Base-by-base conservation (phyloP, 2,329 filamentous ascomycete genomes). In the Coniella vitis region DNA sequence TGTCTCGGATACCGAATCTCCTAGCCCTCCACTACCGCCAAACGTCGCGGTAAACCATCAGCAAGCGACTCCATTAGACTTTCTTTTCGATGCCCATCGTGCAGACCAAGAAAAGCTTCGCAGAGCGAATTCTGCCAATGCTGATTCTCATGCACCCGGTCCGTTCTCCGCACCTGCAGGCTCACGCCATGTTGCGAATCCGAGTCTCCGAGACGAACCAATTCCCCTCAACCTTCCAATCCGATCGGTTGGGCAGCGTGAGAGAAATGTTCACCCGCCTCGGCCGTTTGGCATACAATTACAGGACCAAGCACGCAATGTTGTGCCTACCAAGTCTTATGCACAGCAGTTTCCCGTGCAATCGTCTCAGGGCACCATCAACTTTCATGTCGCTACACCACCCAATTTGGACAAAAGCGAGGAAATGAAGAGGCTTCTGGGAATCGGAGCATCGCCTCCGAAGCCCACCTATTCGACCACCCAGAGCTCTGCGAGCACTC, bases 1-100 rank as follows among this genome's bases (percentile, higher is more conserved):
- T 20, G 72, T 71, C 12, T 78, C 70, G 25, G 73, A 78, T 61
- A 67, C 71, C 56, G 69, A 75, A 59, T 74, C 75, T 36, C 67
- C 69, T 2, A 73, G 73, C 5, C 66, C 72, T 25, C 58, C 68
- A 60, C 57, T 72, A 58, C 58, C 65, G 61, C 55, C 67, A 58
- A 51, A 65, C 60, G 56, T 60, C 50, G 56, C 58, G 47, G 49
- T 57, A 45, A 49, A 63, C 46, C 55, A 60, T 55, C 63, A 73
- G 48, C 69, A 81, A 51, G 79, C 87, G 53, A 94, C 90, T 10
- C 90, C 90, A 1, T 73, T 97, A 4, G 90, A 97, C 59, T 78
- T 95, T 54, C 84, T 97, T 62, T 97, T 97, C 72, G 84, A 85
- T 53, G 90, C 89, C 31, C 87, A 95, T 58, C 80, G 86, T 43